Conservation (phyloP, 2,329 filamentous ascomycete genomes). For the Atkinsonella texensis region DNA sequence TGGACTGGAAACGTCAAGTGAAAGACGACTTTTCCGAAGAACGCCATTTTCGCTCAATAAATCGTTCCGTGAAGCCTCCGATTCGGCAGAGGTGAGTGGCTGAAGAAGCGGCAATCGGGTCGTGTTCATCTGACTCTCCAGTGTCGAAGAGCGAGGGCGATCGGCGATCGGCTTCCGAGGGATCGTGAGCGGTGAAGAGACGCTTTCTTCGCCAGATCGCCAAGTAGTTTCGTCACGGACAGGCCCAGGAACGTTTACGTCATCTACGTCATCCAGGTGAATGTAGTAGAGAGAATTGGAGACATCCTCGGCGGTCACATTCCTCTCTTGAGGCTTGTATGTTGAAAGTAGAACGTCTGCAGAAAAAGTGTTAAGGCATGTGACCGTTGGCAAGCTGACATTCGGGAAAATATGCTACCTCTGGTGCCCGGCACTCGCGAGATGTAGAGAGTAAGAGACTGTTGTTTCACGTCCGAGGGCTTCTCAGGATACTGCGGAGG, state of each 20-base stretch:
- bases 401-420: constrained; percentile 40
- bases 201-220: constrained; percentile 31
- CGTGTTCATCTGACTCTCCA: constrained; percentile 12
- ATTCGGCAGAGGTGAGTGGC: neutral
- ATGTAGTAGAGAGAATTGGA: constrained; percentile 83
- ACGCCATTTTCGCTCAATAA: neutral
- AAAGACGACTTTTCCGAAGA: neutral
- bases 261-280: constrained; percentile 52
- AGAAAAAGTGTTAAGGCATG: constrained; percentile 3
- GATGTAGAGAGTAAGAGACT: constrained; percentile 78
- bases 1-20: neutral
- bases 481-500: constrained; percentile 78
- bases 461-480: constrained; percentile 53
- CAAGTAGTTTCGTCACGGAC: constrained; percentile 19
- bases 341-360: constrained; percentile 86
- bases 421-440: constrained; percentile 82
- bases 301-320: constrained; percentile 79
- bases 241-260: constrained; percentile 25
- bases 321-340: constrained; percentile 77
- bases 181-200: constrained; percentile 31
- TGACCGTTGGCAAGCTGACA: constrained; percentile 3
- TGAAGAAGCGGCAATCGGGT: constrained; percentile 2
- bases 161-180: constrained; percentile 39
- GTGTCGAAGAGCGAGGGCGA: constrained; percentile 15
- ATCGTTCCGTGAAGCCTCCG: neutral